Base-by-base conservation (phyloP, 2,329 filamentous ascomycete genomes). In the Colletotrichum phormii region DNA sequence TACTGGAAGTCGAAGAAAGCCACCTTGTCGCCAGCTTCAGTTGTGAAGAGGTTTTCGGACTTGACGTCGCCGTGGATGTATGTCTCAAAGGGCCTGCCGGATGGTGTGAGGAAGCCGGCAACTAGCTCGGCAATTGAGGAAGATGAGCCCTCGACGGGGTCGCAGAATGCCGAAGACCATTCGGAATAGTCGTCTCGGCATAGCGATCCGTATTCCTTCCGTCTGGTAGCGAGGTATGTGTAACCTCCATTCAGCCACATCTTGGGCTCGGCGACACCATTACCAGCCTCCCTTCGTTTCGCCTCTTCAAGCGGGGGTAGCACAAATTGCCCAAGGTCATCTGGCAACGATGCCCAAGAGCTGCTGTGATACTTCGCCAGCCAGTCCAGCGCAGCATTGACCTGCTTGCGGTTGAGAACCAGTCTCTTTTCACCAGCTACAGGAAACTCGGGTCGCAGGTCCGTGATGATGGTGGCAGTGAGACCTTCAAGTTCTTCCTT, bases 1-100 rank as follows among this genome's bases (percentile, higher is more conserved):
- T 93, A 93, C 75, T 93, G 91, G 68, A 93, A 93, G 77, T 93
- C 92, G 76, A 90, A 93, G 74, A 93, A 91, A 0, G 89, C 90
- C 1, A 91, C 89, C 4, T 82, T 72, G 2, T 87, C 80, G 1
- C 88, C 89, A 0, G 78, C 75, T 0, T 77, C 70, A 0, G 83
- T 89, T 0, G 89, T 89, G 76, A 92, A 92, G 7, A 93, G 84
- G 71, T 93, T 93, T 75, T 93, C 91, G 0, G 89, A 91, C 79
- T 93, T 93, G 64, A 93, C 90, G 69, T 93, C 91, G 8, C 91
- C 91, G 76, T 93, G 91, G 8, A 93, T 89, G 18, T 89, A 84
- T 0, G 90, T 91, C 74, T 92, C 85, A 1, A 84, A 83, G 0
- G 81, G 68, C 15, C 84, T 79, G 8, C 84, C 84, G 5, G 77